Evolutionary conservation across 2,329 filamentous ascomycete species (phyloP).

Genomic region (Phialophora chinensis): DNA sequence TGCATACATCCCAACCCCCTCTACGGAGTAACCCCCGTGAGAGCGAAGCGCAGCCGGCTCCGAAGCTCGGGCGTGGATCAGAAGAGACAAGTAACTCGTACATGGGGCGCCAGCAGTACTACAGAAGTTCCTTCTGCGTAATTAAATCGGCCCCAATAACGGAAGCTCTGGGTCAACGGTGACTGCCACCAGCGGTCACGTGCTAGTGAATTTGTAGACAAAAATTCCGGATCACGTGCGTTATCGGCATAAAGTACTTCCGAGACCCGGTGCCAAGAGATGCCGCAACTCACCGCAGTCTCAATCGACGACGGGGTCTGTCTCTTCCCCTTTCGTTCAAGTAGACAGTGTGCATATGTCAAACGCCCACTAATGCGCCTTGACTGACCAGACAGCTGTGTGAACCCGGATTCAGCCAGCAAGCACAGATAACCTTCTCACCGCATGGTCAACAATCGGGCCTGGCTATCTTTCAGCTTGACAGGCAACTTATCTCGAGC

Average conservation of each 20-base stretch:
- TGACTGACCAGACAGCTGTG: background rate
- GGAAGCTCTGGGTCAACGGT: background rate
- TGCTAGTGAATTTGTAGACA: background rate
- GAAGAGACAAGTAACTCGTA: background rate
- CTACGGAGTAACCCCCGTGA: background rate
- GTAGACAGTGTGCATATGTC: background rate
- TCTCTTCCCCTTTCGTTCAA: background rate
- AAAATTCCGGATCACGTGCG: background rate
- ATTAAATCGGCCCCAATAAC: background rate
- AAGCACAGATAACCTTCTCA: background rate
- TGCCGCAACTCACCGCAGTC: constrained; percentile 2
- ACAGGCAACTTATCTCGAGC: constrained; percentile 5
- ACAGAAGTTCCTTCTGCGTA: background rate
- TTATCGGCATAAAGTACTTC: constrained; percentile 3
- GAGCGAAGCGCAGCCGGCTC: background rate
- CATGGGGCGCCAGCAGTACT: too few species aligned
- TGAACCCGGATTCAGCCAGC: background rate
- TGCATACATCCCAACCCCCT: background rate
- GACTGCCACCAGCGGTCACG: background rate
- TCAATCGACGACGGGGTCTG: background rate
- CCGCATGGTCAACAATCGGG: constrained; percentile 18
- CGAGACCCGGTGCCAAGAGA: constrained; percentile 1
- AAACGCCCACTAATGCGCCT: constrained; percentile 5
- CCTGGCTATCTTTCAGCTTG: constrained; percentile 8
- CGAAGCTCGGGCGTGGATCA: background rate